Percentiles rank a stretch among this genome's conserved stretches.
These are phyloP conservation scores for Beauveria brongniartii DNA, from an alignment of 2,329 filamentous ascomycete species.

Conservation along the genomic window DNA sequence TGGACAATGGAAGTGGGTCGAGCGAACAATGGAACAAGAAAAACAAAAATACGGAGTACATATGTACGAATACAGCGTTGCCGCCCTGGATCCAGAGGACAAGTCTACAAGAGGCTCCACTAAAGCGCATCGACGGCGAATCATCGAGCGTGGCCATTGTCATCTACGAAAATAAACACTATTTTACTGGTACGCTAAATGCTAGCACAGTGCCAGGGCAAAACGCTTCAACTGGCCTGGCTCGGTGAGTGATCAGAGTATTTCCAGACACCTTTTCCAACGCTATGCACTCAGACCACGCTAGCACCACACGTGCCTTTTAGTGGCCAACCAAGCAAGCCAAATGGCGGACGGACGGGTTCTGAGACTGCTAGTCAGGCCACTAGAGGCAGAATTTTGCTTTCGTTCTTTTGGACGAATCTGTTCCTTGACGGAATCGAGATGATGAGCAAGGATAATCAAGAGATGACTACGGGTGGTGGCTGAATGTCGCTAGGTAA, in stretches of 20 bases:
- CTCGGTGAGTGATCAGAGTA: too few relatives aligned
- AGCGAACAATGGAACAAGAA: background rate
- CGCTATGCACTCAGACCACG: background rate
- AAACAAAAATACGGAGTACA: background rate
- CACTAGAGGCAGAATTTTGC: background rate
- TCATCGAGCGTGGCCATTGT: background rate
- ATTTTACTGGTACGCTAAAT: too few relatives aligned
- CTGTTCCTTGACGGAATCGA: background rate
- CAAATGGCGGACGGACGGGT: too few relatives aligned
- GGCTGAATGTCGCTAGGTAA: background rate
- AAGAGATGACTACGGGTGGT: background rate
- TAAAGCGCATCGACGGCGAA: slow-evolving; percentile 1
- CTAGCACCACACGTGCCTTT: background rate
- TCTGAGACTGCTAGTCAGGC: background rate
- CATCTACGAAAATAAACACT: too few relatives aligned
- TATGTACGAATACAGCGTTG: too few relatives aligned
- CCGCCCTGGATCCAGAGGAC: background rate
- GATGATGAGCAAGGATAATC: background rate
- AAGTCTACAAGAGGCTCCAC: background rate
- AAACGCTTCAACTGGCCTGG: too few relatives aligned
- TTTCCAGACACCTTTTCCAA: background rate
- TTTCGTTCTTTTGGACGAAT: too few relatives aligned
- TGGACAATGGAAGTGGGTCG: background rate
- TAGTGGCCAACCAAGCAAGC: background rate
- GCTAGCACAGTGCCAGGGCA: background rate